A percentile compares a stretch with the other conserved stretches of the same genome.
phyloP scores from a whole-genome alignment of 805 yeast genomes.

The Saccharomycopsis fermentans region DNA sequence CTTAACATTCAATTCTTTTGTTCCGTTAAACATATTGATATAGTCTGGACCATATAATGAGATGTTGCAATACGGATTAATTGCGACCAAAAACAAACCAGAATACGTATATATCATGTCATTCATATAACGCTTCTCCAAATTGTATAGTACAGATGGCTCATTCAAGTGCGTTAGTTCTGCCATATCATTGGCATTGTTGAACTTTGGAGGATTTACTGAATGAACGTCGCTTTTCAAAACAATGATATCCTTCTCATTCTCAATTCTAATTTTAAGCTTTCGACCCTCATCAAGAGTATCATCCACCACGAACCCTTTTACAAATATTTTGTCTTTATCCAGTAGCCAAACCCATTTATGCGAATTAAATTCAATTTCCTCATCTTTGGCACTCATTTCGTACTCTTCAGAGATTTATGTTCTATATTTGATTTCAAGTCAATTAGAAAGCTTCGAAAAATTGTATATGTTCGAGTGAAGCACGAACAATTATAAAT shows the following conservation, averaged over 20 bases:
- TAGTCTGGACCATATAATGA: constrained; percentile 58
- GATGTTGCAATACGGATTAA: constrained; percentile 77
- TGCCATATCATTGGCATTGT: constrained; percentile 90
- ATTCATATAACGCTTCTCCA: constrained; percentile 63
- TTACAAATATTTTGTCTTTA: constrained; percentile 42
- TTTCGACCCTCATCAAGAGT: constrained; percentile 24
- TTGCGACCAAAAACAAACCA: constrained; percentile 89
- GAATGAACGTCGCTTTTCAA: constrained; percentile 40
- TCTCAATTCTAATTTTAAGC: constrained; percentile 32
- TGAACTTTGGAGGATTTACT: constrained; percentile 85
- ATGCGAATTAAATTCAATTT: constrained; percentile 29
- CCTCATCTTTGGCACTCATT: constrained; percentile 12
- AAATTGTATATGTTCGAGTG: too few relatives aligned
- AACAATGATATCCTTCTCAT: constrained; percentile 32
- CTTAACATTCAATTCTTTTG: constrained; percentile 28
- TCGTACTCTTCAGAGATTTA: background rate
- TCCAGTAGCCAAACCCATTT: constrained; percentile 78
- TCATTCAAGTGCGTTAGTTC: constrained; percentile 90
- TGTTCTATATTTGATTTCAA: background rate
- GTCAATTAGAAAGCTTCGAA: background rate
- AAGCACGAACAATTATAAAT: too few relatives aligned
- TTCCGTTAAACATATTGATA: constrained; percentile 45
- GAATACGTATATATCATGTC: constrained; percentile 88
- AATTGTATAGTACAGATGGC: constrained; percentile 85
- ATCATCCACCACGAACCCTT: constrained; percentile 48